phyloP scores from a whole-genome alignment of 176 grass and related monocot species.

The Rhynchospora pubera region DNA sequence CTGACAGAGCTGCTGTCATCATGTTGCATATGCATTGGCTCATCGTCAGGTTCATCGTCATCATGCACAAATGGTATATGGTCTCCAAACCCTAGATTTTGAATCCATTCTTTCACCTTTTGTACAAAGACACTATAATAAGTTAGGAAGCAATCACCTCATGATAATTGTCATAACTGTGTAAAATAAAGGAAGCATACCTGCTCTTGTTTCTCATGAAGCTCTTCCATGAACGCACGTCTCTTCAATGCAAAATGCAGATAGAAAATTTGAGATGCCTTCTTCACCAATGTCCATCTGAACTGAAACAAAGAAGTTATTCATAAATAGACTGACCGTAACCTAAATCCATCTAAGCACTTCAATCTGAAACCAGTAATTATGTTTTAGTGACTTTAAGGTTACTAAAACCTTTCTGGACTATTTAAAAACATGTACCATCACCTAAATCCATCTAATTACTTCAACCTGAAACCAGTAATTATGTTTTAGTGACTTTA shows the following conservation, averaged over 20 bases:
- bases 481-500: too few relatives aligned
- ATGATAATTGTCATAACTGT: not conserved
- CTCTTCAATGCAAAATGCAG: conserved; percentile 91
- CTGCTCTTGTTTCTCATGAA: conserved; percentile 99
- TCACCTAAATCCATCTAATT: too few relatives aligned
- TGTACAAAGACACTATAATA: conserved; percentile 12
- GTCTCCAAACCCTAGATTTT: conserved; percentile 92
- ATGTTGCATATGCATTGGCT: conserved; percentile 55
- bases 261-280: conserved; percentile 90
- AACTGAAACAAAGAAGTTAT: conserved; percentile 68
- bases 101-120: conserved; percentile 99
- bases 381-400: not conserved
- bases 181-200: conserved; percentile 35
- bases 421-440: not conserved
- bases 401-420: not conserved
- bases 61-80: conserved; percentile 80
- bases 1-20: conserved; percentile 64
- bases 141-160: not conserved
- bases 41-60: conserved; percentile 90
- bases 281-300: conserved; percentile 94
- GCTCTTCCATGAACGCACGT: conserved; percentile 83
- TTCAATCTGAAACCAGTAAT: conserved; percentile 2
- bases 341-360: conserved; percentile 12
- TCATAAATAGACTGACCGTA: conserved; percentile 28
- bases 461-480: too few relatives aligned